Base-by-base conservation (phyloP, 177 flowering plant species). In the Tripterygium wilfordii region DNA sequence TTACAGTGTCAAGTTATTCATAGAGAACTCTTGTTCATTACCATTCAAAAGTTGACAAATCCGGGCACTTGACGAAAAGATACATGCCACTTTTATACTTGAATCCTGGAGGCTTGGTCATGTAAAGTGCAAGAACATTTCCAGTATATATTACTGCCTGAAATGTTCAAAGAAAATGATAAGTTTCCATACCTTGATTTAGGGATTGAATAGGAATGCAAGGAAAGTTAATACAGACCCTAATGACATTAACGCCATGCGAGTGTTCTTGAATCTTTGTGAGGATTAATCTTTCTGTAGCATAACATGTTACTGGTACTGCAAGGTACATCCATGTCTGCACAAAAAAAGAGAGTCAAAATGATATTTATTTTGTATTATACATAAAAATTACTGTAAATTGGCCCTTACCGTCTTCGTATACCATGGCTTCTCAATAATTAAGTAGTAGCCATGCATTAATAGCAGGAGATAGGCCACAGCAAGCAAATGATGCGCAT, bases 241-340 rank as follows among this genome's bases (percentile, higher is more conserved):
- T 89, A 6, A 80, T 58, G 45, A 86, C 57, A 38, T 64, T 51
- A 5, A 87, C 92, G 3, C 19, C 44, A 49, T 74, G 58, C 13
- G 61, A 70, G 33, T 31, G 63, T 30, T 81, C 85, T n/a, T 64
- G 66, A 10, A 63, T 10, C n/a, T 53, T 22, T 5, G 67, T 57
- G 15, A 68, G 24, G 8, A 71, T 33, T n/a, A n/a, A n/a, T 70
- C 95, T 80, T 49, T 94, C 99, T 15, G 51, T 44, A 2, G 70
- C 62, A 46, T 94, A 94, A 20, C 76, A 36, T 18, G 71, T 22
- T 20, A 89, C 43, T 8, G 99, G 99, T 26, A 77, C 21, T 0
- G 46, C 4, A 5, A 89, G 4, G 56, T 94, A 94, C 88, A 94
- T 94, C 99, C 97, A 94, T 65, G 99, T 87, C 99, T 94, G 82